phyloP scores from a whole-genome alignment of 2,329 filamentous ascomycete genomes.

The Colletotrichum neosansevieriae region DNA sequence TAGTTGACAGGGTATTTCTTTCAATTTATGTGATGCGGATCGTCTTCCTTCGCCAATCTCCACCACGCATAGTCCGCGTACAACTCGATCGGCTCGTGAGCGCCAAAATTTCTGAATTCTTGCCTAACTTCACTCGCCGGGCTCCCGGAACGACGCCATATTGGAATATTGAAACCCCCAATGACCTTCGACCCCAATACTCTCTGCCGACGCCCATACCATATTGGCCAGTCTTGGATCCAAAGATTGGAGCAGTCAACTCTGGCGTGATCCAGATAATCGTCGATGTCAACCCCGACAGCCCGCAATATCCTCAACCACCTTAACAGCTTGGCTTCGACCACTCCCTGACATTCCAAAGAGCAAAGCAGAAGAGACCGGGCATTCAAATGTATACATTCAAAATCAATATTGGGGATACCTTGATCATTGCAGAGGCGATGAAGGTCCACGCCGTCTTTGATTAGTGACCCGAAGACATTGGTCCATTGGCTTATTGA shows the following conservation, averaged over 20 bases:
- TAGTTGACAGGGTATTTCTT: background rate
- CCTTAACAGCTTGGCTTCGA: background rate
- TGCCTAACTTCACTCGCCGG: background rate
- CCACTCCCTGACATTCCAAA: background rate
- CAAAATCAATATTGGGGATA: background rate
- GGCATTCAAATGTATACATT: too few species aligned
- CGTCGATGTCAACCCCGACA: background rate
- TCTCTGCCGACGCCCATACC: background rate
- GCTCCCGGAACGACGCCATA: background rate
- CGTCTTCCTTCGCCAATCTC: too few species aligned
- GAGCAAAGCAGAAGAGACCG: background rate
- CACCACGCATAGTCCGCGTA: too few species aligned
- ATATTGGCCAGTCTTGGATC: accelerated
- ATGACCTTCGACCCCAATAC: conserved; percentile 3
- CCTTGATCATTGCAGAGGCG: background rate
- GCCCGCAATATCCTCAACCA: conserved; percentile 5
- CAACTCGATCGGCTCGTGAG: too few species aligned
- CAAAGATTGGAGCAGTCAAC: background rate
- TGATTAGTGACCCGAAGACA: background rate
- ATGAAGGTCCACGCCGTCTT: background rate
- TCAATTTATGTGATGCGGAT: background rate
- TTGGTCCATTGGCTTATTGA: background rate
- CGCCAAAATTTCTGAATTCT: conserved; percentile 14
- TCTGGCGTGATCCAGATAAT: background rate
- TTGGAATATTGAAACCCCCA: background rate